Evolutionary conservation across 2,329 filamentous ascomycete genomes (phyloP).

Genomic region (Coniochaeta pulveracea): DNA sequence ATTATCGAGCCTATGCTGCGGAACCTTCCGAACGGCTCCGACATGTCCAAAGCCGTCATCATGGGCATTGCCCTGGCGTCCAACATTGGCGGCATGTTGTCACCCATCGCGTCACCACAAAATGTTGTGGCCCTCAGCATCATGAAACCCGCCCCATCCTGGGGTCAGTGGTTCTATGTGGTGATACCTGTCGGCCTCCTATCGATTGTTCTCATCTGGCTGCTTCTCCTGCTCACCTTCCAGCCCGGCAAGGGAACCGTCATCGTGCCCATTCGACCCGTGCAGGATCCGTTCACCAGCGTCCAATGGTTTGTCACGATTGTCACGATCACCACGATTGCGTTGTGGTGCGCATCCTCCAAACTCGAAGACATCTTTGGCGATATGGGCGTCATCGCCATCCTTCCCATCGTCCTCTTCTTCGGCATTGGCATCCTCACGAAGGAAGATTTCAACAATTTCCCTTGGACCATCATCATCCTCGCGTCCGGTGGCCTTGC

Average conservation of each 20-base stretch:
- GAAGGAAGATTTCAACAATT: slow-evolving; percentile 99
- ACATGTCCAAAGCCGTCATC: slow-evolving; percentile 91
- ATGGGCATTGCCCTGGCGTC: slow-evolving; percentile 90
- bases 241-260: slow-evolving; percentile 73
- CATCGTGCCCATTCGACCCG: slow-evolving; percentile 81
- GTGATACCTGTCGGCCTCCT: slow-evolving; percentile 86
- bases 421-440: slow-evolving; percentile 94
- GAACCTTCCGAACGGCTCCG: slow-evolving; percentile 78
- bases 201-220: slow-evolving; percentile 80
- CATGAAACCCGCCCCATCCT: slow-evolving; percentile 84
- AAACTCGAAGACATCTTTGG: slow-evolving; percentile 81
- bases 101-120: slow-evolving; percentile 92
- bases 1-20: slow-evolving; percentile 97
- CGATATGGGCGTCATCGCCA: slow-evolving; percentile 96
- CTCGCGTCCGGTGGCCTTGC: slow-evolving; percentile 87
- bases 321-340: slow-evolving; percentile 75
- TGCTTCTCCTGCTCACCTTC: slow-evolving; percentile 76
- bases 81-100: slow-evolving; percentile 93
- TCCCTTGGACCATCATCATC: slow-evolving; percentile 99
- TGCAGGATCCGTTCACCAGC: slow-evolving; percentile 79
- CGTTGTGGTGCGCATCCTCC: slow-evolving; percentile 85
- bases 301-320: slow-evolving; percentile 87
- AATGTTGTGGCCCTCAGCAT: slow-evolving; percentile 95
- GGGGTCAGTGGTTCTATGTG: slow-evolving; percentile 96
- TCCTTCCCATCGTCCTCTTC: slow-evolving; percentile 90